Evolutionary conservation across 345 rosid species (phyloP).

Genomic region (Eutrema japonicum): DNA sequence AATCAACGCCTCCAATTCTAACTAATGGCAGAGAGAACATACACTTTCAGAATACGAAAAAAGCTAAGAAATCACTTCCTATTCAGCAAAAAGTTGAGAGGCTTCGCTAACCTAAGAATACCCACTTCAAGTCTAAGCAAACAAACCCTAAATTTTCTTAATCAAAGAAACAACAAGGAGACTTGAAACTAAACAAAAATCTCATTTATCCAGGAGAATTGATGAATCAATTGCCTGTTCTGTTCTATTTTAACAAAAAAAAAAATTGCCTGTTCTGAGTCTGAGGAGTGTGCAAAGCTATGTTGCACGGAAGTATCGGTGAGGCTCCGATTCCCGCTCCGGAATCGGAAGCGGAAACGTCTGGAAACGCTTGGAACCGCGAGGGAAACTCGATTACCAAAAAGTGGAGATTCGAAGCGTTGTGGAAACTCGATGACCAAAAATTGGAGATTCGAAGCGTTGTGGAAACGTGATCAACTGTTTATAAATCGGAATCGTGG

Average conservation of each 20-base stretch:
- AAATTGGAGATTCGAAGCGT: too few species aligned
- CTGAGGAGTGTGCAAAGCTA: neutral
- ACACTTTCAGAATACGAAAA: neutral
- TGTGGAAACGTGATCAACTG: too few species aligned
- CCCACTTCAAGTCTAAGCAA: constrained; percentile 19
- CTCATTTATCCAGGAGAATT: neutral
- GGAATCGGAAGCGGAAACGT: too few species aligned
- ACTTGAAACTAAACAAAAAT: neutral
- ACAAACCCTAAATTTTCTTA: constrained; percentile 3
- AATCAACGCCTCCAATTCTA: constrained; percentile 22
- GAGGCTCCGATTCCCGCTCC: too few species aligned
- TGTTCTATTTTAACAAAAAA: too few species aligned
- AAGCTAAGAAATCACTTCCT: neutral
- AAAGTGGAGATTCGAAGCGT: too few species aligned
- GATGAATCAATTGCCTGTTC: neutral
- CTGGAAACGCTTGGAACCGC: too few species aligned
- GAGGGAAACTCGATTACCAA: too few species aligned
- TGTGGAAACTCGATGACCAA: too few species aligned
- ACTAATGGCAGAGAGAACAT: constrained; percentile 16
- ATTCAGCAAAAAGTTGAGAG: constrained; percentile 9
- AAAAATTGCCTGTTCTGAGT: neutral
- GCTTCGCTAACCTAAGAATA: neutral
- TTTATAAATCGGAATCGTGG: too few species aligned
- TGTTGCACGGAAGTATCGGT: too few species aligned
- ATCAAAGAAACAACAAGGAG: neutral